Base-by-base conservation (phyloP, 2,329 filamentous ascomycete species). In the Metarhizium brunneum region DNA sequence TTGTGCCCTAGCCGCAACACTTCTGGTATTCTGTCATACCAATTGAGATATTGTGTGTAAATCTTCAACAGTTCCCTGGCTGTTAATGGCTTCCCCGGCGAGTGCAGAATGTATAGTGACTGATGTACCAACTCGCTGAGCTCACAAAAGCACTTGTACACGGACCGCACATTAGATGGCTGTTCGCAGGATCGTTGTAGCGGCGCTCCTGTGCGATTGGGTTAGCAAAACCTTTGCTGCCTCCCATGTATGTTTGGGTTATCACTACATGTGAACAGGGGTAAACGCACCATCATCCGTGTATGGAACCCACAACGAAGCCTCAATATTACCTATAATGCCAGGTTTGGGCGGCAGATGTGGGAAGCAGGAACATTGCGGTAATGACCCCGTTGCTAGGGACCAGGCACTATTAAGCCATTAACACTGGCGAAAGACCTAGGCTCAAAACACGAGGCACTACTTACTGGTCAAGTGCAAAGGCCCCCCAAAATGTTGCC, bases 121-220 rank as follows among this genome's bases (percentile, higher is more conserved):
- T 87, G 80, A 65, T 88, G 87, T 1, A 89, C 83, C 1, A 90
- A 79, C 68, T 90, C 86, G 59, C 85, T 88, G 52, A 91, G 76
- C 63, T 86, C 83, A 64, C 84, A 87, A 61, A 89, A 85, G 60
- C 85, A 82, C 67, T 82, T 84, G 65, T 83, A 85, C 6, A 86
- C 81, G 1, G 83, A 85, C 29, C 85, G 76, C 36, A 89, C 84
- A 57, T 88, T 86, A 3, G 81, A 86, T 0, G 83, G 81, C 60
- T 86, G 84, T 58, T 82, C 75, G 61, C 75, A 82, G 2, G 79
- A 80, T 52, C 75, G 74, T 57, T 82, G 77, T 18, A 82, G 62
- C 8, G 79, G 78, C 1, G 76, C 73, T 35, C 79, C 79, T 82
- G 43, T 25, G 11, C 8, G 30, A 7, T 16, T 43, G n/a, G 10